phyloP scores from a whole-genome alignment of 2,329 filamentous ascomycete genomes.

The Apiospora saccharicola region DNA sequence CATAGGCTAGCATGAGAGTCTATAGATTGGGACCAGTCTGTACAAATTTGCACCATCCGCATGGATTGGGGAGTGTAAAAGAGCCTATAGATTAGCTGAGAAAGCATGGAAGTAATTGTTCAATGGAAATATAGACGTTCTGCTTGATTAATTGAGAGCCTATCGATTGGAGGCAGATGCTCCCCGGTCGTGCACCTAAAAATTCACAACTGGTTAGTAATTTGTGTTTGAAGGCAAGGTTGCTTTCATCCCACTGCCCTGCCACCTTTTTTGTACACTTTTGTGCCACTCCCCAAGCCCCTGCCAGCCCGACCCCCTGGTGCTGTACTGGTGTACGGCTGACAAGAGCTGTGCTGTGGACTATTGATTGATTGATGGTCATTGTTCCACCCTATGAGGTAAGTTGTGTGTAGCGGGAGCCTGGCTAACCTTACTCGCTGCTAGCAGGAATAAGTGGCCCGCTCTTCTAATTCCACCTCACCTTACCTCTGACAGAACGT shows the following conservation, averaged over 20 bases:
- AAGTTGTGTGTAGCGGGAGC: background rate
- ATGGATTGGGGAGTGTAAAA: background rate
- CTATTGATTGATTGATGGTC: background rate
- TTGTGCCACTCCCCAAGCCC: background rate
- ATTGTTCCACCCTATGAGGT: constrained; percentile 12
- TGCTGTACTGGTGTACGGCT: background rate
- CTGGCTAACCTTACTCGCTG: constrained; percentile 1
- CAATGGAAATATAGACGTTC: background rate
- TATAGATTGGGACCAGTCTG: background rate
- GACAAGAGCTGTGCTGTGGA: background rate
- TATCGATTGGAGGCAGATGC: background rate
- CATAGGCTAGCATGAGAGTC: background rate
- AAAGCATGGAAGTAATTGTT: background rate
- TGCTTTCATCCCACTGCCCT: background rate
- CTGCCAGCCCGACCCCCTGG: background rate
- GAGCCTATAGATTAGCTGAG: background rate
- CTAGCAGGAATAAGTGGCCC: background rate
- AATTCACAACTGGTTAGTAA: background rate
- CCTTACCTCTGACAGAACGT: constrained; percentile 2
- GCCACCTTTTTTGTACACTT: background rate
- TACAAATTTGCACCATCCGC: background rate
- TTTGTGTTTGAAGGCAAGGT: background rate
- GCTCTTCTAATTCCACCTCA: constrained; percentile 13
- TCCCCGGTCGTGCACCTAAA: constrained; percentile 8
- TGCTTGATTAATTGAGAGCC: background rate